A percentile compares a stretch with the other conserved stretches of the same genome.
Conservation (phyloP, 1,139 yeast species). For the Geotrichum fermentans region DNA sequence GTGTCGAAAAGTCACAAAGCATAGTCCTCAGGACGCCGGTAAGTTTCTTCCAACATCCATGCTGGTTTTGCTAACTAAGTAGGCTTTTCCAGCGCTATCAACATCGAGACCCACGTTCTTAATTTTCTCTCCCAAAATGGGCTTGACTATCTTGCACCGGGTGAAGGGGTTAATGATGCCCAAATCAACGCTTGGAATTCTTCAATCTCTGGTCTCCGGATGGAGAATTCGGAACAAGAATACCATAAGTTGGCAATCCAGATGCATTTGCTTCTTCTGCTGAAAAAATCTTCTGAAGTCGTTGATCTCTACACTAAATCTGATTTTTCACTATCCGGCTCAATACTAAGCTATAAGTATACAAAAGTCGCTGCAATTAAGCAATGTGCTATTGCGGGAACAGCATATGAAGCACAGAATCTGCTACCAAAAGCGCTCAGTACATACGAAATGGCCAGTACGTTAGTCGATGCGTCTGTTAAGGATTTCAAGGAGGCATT, state of each 20-base stretch:
- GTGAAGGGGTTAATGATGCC: neutral
- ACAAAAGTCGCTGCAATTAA: constrained; percentile 26
- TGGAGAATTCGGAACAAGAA: constrained; percentile 17
- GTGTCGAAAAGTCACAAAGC: constrained; percentile 25
- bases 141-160: constrained; percentile 14
- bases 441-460: constrained; percentile 23
- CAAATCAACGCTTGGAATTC: constrained; percentile 6
- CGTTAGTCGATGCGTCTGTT: constrained; percentile 10
- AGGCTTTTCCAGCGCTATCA: constrained; percentile 18
- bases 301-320: constrained; percentile 19
- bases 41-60: neutral
- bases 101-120: constrained; percentile 15
- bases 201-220: constrained; percentile 5
- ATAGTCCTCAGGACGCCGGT: constrained; percentile 21
- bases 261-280: constrained; percentile 25
- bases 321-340: neutral
- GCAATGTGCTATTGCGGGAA: constrained; percentile 29
- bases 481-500: constrained; percentile 24
- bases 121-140: constrained; percentile 2
- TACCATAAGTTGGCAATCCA: constrained; percentile 25
- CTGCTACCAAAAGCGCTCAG: constrained; percentile 27
- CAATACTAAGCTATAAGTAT: constrained; percentile 20
- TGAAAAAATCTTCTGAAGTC: constrained; percentile 22
- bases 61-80: neutral
- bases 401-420: constrained; percentile 28